Conservation (phyloP, 352 stramenopile genomes). For the Stephanocyclus meneghinianus region DNA sequence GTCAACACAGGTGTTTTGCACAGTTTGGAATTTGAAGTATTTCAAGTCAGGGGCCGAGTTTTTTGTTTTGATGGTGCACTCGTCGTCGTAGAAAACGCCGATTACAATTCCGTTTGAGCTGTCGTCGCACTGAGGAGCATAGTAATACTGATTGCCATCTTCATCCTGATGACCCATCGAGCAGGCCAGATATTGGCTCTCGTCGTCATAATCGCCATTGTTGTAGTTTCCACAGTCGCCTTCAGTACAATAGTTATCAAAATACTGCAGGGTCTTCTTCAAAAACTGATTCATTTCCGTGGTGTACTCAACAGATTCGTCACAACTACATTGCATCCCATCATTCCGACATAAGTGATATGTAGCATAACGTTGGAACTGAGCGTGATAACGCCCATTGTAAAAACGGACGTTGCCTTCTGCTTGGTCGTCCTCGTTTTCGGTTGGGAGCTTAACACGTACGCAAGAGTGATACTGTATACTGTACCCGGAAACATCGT, state of each 20-base stretch:
- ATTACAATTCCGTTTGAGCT: constrained; percentile 32
- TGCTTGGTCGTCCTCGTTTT: constrained; percentile 54
- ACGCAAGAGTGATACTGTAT: constrained; percentile 48
- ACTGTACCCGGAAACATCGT: constrained; percentile 51
- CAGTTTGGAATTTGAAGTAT: constrained; percentile 42
- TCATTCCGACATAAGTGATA: constrained; percentile 57
- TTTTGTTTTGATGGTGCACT: constrained; percentile 55
- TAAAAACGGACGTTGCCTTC: constrained; percentile 62
- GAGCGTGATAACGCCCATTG: constrained; percentile 55
- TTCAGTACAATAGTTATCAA: constrained; percentile 40
- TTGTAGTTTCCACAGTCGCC: constrained; percentile 25
- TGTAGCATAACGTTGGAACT: constrained; percentile 48
- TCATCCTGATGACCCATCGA: constrained; percentile 16
- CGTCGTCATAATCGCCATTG: constrained; percentile 24
- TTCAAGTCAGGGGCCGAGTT: constrained; percentile 29
- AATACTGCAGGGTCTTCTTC: constrained; percentile 29
- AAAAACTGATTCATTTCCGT: constrained; percentile 43
- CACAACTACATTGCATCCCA: constrained; percentile 36
- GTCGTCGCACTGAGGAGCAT: constrained; percentile 41
- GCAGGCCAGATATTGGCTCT: constrained; percentile 36
- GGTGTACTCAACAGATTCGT: constrained; percentile 52
- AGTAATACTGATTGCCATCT: constrained; percentile 44
- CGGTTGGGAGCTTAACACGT: constrained; percentile 48
- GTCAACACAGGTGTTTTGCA: constrained; percentile 27
- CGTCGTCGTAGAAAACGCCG: constrained; percentile 50